Evolutionary conservation across 1,139 yeast genomes (phyloP), one percentile per base, ranked within the genome.

Genomic region (Casaregolazyma lundiana): DNA sequence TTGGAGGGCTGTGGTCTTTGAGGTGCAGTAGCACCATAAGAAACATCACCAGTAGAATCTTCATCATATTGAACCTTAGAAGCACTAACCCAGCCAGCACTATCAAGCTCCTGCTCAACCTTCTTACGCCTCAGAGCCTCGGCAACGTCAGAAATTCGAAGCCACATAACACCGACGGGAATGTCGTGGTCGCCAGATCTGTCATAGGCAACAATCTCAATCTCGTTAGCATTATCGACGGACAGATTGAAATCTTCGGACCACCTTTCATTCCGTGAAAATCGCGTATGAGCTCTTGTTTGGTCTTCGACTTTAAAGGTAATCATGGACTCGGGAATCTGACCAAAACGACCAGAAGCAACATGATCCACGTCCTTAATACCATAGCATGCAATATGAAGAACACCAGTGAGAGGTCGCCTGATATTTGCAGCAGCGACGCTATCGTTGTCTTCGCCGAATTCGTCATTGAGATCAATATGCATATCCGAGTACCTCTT

Each of bases 121-220:
- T 87, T 88, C 62, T 84, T 85, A 61, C 92, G 85, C 67, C 98
- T 87, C 47, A 92, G 75, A 55, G 92, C 97, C 68, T 92, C 98
- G 0, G 95, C 89, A 44, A 92, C 77, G 64, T 92, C 98, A 4
- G 95, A 81, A 34, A 92, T 74, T 37, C 92, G 76, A 34, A 90
- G 77, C 97, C 97, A 92, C 58, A 86, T 80, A 38, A 92, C 74
- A 2, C 96, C 98, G n/a, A 92, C 96, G 0, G 98, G 97, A 5
- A 84, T 80, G 40, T 74, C 75, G 45, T 74, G 77, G 40, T 85
- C 85, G 11, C 76, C 72, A 24, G 76, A 69, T 56, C 83, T 83
- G 64, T 92, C 98, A 64, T 84, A 88, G 4, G 92, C 88, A 1
- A 90, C 79, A 50, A 92, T 72, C 59, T 90, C 97, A 42, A 90